Evolutionary conservation across 768 basidiomycete species (phyloP).

Genomic region (Trametes coccinea): DNA sequence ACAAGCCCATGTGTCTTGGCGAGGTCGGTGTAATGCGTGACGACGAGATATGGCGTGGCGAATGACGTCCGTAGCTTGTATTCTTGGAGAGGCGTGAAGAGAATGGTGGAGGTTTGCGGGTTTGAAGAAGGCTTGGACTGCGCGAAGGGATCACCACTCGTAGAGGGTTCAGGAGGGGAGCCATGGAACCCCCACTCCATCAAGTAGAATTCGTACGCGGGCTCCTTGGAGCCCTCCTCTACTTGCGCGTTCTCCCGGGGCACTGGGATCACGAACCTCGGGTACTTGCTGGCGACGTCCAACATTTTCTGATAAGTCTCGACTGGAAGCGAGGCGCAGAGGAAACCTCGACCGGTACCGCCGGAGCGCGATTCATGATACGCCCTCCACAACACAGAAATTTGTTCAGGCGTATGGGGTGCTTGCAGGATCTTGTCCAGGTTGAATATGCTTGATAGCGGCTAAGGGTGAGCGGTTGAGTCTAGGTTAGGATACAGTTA

Average conservation of each 20-base stretch:
- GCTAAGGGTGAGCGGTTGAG: constrained; percentile 44
- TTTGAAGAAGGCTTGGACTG: constrained; percentile 39
- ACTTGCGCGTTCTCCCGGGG: constrained; percentile 47
- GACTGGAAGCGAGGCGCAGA: constrained; percentile 81
- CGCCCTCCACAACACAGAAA: constrained; percentile 84
- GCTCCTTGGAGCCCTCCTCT: constrained; percentile 31
- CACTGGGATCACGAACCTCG: constrained; percentile 81
- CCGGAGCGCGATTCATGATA: constrained; percentile 83
- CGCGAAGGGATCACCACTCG: constrained; percentile 46
- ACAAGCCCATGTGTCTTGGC: constrained; percentile 77
- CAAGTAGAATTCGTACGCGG: constrained; percentile 77
- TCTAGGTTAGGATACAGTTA: background rate
- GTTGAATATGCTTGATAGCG: constrained; percentile 80
- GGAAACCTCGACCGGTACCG: constrained; percentile 79
- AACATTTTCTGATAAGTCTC: constrained; percentile 74
- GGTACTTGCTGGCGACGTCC: constrained; percentile 60
- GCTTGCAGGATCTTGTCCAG: constrained; percentile 63
- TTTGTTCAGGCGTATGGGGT: constrained; percentile 70
- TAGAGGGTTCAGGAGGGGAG: constrained; percentile 58
- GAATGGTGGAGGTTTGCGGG: constrained; percentile 67
- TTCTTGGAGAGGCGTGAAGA: constrained; percentile 93
- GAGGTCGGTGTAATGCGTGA: constrained; percentile 93
- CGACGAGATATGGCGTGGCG: constrained; percentile 86
- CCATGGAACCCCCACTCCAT: constrained; percentile 90
- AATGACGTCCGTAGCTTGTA: constrained; percentile 84